Conservation (phyloP, 1,284 basidiomycete genomes). For the Paramarasmius palmivorus region DNA sequence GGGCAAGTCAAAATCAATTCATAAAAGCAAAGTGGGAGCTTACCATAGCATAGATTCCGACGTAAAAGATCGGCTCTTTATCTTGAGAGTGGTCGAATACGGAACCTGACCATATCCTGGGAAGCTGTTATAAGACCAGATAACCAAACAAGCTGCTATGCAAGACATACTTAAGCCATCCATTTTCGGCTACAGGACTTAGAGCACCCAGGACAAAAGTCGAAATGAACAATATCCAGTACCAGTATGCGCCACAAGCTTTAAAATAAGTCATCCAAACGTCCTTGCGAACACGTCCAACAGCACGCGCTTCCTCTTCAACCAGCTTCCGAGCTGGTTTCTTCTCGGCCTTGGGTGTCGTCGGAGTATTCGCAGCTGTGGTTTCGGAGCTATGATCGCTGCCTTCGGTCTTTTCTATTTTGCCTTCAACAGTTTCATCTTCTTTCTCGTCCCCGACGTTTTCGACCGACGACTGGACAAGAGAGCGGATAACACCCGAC, state of each 20-base stretch:
- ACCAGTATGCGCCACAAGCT: conserved; percentile 65
- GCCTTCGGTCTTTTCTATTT: conserved; percentile 28
- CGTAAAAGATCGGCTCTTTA: conserved; percentile 70
- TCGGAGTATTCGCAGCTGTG: conserved; percentile 31
- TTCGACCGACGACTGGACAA: conserved; percentile 64
- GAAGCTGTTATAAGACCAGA: neutral
- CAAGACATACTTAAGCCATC: conserved; percentile 69
- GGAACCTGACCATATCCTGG: conserved; percentile 67
- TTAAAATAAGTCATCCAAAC: conserved; percentile 84
- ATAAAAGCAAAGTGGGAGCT: conserved; percentile 15
- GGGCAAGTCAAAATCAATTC: neutral
- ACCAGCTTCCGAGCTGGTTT: conserved; percentile 83
- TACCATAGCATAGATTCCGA: conserved; percentile 73
- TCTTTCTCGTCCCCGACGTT: conserved; percentile 47
- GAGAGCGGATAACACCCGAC: conserved; percentile 64
- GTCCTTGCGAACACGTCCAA: conserved; percentile 75
- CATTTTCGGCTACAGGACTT: conserved; percentile 80
- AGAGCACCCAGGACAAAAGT: conserved; percentile 66
- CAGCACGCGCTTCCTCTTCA: conserved; percentile 88
- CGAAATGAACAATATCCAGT: conserved; percentile 72
- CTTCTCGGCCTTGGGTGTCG: conserved; percentile 50
- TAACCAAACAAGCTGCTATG: conserved; percentile 8
- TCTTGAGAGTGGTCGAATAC: conserved; percentile 30
- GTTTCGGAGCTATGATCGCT: conserved; percentile 57
- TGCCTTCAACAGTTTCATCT: conserved; percentile 33